These are phyloP conservation scores for Alternaria gaisen DNA, from an alignment of 2,329 filamentous ascomycete genomes.

Conservation along the genomic window DNA sequence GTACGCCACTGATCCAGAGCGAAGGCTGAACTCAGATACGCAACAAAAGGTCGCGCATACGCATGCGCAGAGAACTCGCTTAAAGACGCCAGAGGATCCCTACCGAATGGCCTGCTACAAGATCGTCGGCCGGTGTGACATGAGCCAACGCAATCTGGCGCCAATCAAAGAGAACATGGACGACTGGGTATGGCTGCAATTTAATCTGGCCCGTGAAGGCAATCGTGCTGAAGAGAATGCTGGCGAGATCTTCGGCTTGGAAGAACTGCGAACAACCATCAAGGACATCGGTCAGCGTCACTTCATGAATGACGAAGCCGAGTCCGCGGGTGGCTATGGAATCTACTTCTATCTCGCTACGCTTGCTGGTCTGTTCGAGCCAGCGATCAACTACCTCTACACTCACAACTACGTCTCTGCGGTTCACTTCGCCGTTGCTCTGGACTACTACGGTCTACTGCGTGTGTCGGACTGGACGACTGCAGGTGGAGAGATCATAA, in stretches of 20 bases:
- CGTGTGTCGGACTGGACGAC: slow-evolving; percentile 83
- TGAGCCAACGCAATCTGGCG: slow-evolving; percentile 65
- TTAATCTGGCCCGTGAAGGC: slow-evolving; percentile 68
- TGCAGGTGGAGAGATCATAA: slow-evolving; percentile 69
- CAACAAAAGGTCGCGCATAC: slow-evolving; percentile 90
- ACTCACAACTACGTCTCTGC: slow-evolving; percentile 91
- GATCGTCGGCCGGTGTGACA: slow-evolving; percentile 82
- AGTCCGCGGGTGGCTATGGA: slow-evolving; percentile 81
- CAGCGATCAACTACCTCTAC: slow-evolving; percentile 90
- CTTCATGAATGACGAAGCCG: slow-evolving; percentile 82
- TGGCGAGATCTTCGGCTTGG: slow-evolving; percentile 69
- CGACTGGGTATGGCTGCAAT: slow-evolving; percentile 74
- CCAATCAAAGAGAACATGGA: slow-evolving; percentile 67
- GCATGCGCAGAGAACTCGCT: slow-evolving; percentile 83
- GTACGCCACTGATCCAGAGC: slow-evolving; percentile 79
- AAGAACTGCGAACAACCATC: slow-evolving; percentile 80
- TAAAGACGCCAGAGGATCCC: slow-evolving; percentile 88
- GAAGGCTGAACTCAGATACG: slow-evolving; percentile 78
- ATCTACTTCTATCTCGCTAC: slow-evolving; percentile 95
- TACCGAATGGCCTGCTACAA: slow-evolving; percentile 99
- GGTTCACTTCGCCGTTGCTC: slow-evolving; percentile 90
- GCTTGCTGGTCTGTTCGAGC: slow-evolving; percentile 90
- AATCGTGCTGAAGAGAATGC: slow-evolving; percentile 68
- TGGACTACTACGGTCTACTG: slow-evolving; percentile 73
- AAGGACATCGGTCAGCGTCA: slow-evolving; percentile 89